Evolutionary conservation across 2,329 filamentous ascomycete genomes (phyloP).

Genomic region (Scedosporium dehoogii): DNA sequence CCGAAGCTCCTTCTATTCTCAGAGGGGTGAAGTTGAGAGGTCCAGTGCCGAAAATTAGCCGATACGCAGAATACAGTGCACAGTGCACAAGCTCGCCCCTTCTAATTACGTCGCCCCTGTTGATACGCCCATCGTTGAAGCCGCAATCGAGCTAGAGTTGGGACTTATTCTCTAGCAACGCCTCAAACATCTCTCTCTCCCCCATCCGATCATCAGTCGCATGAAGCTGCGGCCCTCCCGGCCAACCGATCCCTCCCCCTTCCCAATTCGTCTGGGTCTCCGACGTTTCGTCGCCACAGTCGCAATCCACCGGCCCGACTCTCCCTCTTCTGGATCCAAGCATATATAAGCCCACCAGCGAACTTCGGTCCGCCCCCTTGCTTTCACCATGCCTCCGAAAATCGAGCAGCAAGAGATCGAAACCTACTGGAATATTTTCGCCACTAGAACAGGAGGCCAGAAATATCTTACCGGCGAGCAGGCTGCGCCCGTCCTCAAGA

Average conservation of each 20-base stretch:
- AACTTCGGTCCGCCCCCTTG: not conserved
- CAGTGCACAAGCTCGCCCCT: not conserved
- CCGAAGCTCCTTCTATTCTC: not conserved
- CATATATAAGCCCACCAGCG: not conserved
- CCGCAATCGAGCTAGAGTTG: not conserved
- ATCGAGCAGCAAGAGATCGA: conserved; percentile 55
- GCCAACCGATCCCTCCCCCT: not conserved
- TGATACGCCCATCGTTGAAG: not conserved
- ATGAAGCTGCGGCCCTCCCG: not conserved
- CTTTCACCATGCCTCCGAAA: conserved; percentile 41
- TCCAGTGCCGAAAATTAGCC: not conserved
- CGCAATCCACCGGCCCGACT: not conserved
- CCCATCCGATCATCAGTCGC: not conserved
- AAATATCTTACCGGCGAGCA: conserved; percentile 52
- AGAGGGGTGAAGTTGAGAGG: not conserved
- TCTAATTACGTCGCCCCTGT: conserved; percentile 1
- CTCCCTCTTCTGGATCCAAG: not conserved
- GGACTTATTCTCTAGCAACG: not conserved
- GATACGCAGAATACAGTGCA: not conserved
- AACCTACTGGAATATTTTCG: conserved; percentile 58
- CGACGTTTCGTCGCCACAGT: not conserved
- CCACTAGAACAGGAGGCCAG: conserved; percentile 47
- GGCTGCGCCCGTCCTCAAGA: conserved; percentile 52
- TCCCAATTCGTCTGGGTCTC: not conserved
- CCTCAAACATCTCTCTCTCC: not conserved